Evolutionary conservation across 148 eudicot genomes (phyloP), one percentile per base, ranked within the genome.

Genomic region (Chenopodium quinoa): DNA sequence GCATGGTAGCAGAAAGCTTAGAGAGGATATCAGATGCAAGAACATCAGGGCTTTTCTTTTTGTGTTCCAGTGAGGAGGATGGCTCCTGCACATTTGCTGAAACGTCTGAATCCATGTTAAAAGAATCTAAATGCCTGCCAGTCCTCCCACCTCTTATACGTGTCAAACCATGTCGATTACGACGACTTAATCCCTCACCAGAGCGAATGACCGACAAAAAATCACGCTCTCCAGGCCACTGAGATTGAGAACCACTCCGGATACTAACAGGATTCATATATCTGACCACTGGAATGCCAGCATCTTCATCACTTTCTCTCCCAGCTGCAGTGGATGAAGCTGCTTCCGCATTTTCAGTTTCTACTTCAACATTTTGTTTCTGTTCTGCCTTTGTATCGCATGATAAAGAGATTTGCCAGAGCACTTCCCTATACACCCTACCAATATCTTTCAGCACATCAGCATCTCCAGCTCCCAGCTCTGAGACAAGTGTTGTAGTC

Each of bases 401-500:
- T 78, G 86, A 86, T 76, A 92, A 60, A 79, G 99, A 96, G 83
- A 93, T 86, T 79, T 93, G 99, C 99, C 99, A 96, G 25, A 90
- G 84, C 20, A 93, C 90, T 86, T 96, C 99, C 88, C 86, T 89
- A 78, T 96, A 93, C 32, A 82, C 90, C 85, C 83, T 89, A 78
- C 99, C 99, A 78, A 96, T 90, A 83, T 94, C 98, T 86, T 90
- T 93, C 86, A 96, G 83, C 75, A 93, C 97, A 85, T 96, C 99
- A 76, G 99, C 91, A 92, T 96, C 92, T 37, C 97, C 91, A 80
- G 94, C 88, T 69, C 95, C 94, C 82, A 96, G 80, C 87, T 96
- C 99, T 40, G 99, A 89, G 48, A 93, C 87, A 68, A 96, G 88
- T 19, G 97, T 86, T 37, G 97, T 86, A 69, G 90, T 86, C 56